phyloP scores from a whole-genome alignment of 2,329 filamentous ascomycete genomes.

The Iodosphaeria phyllophila region DNA sequence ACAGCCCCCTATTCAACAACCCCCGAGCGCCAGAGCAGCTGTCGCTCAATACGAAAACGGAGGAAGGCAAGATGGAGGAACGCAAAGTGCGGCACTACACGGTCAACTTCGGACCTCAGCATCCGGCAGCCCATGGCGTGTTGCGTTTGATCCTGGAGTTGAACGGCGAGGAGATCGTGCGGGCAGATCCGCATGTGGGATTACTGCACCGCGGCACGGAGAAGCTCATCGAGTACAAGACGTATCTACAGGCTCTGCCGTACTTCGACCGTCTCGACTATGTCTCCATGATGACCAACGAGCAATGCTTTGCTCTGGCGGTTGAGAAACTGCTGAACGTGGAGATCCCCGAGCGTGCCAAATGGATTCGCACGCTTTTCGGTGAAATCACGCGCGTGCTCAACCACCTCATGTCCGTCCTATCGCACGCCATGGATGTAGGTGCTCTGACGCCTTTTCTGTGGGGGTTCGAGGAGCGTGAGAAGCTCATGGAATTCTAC shows the following conservation, averaged over 20 bases:
- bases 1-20: conserved; percentile 41
- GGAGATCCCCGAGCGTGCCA: conserved; percentile 85
- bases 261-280: conserved; percentile 99
- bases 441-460: conserved; percentile 94
- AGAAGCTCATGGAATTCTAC: conserved; percentile 99
- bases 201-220: conserved; percentile 92
- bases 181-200: conserved; percentile 91
- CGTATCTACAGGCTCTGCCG: conserved; percentile 90
- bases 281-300: conserved; percentile 99
- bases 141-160: conserved; percentile 92
- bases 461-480: conserved; percentile 98
- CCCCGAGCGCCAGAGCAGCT: conserved; percentile 29
- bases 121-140: conserved; percentile 96
- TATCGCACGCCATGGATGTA: conserved; percentile 98
- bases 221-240: conserved; percentile 99
- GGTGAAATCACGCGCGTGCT: conserved; percentile 84
- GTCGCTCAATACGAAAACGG: conserved; percentile 24
- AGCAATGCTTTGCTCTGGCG: conserved; percentile 89
- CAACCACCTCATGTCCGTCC: conserved; percentile 95
- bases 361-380: conserved; percentile 93
- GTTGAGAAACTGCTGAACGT: conserved; percentile 97
- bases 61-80: conserved; percentile 28
- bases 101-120: conserved; percentile 97
- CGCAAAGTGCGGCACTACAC: conserved; percentile 98
- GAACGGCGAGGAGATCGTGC: conserved; percentile 93